Evolutionary conservation across 2,329 filamentous ascomycete species (phyloP), one percentile per base, ranked within the genome.

Genomic region (Xylaria sp.): DNA sequence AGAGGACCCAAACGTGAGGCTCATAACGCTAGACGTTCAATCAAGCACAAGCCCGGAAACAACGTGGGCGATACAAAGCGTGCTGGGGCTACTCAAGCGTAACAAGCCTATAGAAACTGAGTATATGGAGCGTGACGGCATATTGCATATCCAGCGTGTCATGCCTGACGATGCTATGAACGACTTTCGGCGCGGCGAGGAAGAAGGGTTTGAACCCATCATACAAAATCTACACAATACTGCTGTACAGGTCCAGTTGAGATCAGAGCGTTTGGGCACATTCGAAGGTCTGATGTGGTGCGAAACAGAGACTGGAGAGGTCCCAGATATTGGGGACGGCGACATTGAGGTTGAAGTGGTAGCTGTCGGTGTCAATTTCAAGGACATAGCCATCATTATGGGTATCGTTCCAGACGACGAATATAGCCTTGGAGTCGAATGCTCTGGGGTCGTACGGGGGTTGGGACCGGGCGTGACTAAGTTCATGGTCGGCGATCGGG

Each of bases 301-400:
- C 54, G 74, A 68, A 59, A 62, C 39, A 5, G 37, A 52, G 0
- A 15, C 65, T 8, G 65, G 44, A 1, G 65, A 74, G 51, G 65
- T 78, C 0, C 68, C 72, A 60, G 77, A 81, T 1, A 63, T 74
- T 4, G n/a, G n/a, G n/a, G n/a, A n/a, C n/a, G n/a, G n/a, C n/a
- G n/a, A n/a, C n/a, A n/a, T n/a, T n/a, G n/a, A n/a, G n/a, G n/a
- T n/a, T n/a, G n/a, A n/a, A n/a, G n/a, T n/a, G n/a, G n/a, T n/a
- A n/a, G n/a, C n/a, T n/a, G n/a, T n/a, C n/a, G 82, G 81, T 13
- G 63, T 83, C 3, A 83, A 83, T 55, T 82, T 80, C 70, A 77
- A 76, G 23, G 82, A 83, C 67, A 76, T 81, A 0, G 73, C 80
- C 1, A 75, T 74, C 3, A 75, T 77, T 0, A 70, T 77, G 69